Conservation (phyloP, 306 rosid species). For the Vicia sativa region DNA sequence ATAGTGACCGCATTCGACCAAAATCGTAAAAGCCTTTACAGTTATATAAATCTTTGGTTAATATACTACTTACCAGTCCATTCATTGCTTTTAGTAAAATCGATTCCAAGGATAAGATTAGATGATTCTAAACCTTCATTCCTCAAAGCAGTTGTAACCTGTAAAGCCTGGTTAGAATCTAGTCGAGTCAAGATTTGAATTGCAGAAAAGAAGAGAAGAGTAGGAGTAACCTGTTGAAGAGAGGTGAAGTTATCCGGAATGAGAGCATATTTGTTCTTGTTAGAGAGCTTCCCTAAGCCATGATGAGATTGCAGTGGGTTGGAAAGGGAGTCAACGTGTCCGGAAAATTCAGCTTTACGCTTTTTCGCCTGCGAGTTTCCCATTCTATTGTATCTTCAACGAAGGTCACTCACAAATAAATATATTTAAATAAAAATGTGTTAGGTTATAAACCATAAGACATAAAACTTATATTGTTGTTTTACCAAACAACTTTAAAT, state of each 20-base stretch:
- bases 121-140: slow-evolving; percentile 85
- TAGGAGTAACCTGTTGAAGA: slow-evolving; percentile 32
- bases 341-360: not conserved
- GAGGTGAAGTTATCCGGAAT: slow-evolving; percentile 42
- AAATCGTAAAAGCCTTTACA: too few relatives aligned
- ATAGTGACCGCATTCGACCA: too few relatives aligned
- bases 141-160: slow-evolving; percentile 76
- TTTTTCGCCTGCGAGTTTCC: slow-evolving; percentile 28
- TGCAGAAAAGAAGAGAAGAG: not conserved
- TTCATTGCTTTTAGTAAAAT: slow-evolving; percentile 93
- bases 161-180: too few relatives aligned
- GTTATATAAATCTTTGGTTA: too few relatives aligned
- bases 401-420: not conserved
- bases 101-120: slow-evolving; percentile 84
- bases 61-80: slow-evolving; percentile 70
- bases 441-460: too few relatives aligned
- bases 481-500: too few relatives aligned
- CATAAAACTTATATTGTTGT: too few relatives aligned
- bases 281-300: not conserved
- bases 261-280: slow-evolving; percentile 35
- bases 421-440: too few relatives aligned
- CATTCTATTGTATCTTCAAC: slow-evolving; percentile 36
- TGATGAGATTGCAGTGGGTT: not conserved
- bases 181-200: not conserved
- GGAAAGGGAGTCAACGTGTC: not conserved